Evolutionary conservation across 148 eudicot genomes (phyloP).

Genomic region (Nyssa sinensis): DNA sequence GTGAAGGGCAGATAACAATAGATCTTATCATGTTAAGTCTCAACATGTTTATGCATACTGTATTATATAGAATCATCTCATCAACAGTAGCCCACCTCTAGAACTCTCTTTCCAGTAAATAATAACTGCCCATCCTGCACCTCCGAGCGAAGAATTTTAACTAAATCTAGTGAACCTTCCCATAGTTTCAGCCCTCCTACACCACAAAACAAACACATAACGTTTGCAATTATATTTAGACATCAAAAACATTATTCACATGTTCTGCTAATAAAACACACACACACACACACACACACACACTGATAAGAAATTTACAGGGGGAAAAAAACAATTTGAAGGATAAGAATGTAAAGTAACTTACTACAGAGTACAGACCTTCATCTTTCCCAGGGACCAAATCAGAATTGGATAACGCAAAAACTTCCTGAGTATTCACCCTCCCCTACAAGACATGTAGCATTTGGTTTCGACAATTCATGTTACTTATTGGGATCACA

Average conservation of each 20-base stretch:
- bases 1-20: too few relatives aligned
- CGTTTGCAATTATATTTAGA: background rate
- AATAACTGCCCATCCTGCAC: constrained; percentile 47
- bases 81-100: constrained; percentile 74
- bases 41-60: background rate
- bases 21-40: background rate
- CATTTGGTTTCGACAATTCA: background rate
- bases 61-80: constrained; percentile 30
- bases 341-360: background rate
- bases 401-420: constrained; percentile 80
- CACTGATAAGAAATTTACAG: background rate
- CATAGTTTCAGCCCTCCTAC: constrained; percentile 89
- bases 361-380: constrained; percentile 47
- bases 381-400: constrained; percentile 97
- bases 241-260: background rate
- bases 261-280: background rate
- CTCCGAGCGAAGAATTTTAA: constrained; percentile 70
- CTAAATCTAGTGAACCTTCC: constrained; percentile 95
- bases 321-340: background rate
- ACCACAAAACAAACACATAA: constrained; percentile 11
- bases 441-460: constrained; percentile 60
- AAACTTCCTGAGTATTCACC: constrained; percentile 86
- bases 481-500: background rate
- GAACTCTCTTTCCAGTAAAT: constrained; percentile 66
- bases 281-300: too few relatives aligned